A percentile compares a stretch with the other conserved stretches of the same genome.
phyloP scores from a whole-genome alignment of 192 early-diverging fungal species.

The Cladochytrium replicatum region DNA sequence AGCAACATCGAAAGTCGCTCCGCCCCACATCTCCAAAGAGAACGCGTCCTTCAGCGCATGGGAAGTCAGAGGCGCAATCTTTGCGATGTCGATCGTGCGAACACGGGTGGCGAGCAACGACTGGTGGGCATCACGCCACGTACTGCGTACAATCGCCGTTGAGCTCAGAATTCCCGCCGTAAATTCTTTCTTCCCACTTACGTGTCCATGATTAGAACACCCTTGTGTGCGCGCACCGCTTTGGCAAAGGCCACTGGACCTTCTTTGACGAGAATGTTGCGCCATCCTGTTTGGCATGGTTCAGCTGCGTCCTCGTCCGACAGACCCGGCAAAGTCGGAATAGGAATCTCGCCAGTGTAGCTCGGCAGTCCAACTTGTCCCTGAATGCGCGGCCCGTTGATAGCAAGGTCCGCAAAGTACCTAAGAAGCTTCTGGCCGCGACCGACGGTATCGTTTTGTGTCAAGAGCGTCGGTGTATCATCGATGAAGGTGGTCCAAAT shows the following conservation, averaged over 20 bases:
- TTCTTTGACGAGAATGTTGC: constrained; percentile 71
- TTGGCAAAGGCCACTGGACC: constrained; percentile 87
- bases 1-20: constrained; percentile 94
- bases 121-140: constrained; percentile 76
- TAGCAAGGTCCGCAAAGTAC: constrained; percentile 83
- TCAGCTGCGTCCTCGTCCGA: constrained; percentile 26
- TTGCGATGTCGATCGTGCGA: constrained; percentile 86
- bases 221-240: constrained; percentile 78
- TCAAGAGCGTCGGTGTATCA: constrained; percentile 87
- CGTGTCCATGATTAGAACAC: constrained; percentile 90
- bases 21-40: constrained; percentile 96
- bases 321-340: constrained; percentile 48
- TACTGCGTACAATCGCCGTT: constrained; percentile 1
- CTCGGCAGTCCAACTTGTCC: constrained; percentile 70
- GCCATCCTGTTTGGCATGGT: constrained; percentile 71
- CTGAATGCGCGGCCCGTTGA: constrained; percentile 86
- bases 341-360: constrained; percentile 48
- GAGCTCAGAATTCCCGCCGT: too few relatives aligned
- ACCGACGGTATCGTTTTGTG: constrained; percentile 65
- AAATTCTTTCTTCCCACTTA: too few relatives aligned
- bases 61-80: constrained; percentile 79
- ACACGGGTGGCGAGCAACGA: constrained; percentile 90
- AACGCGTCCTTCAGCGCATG: constrained; percentile 81
- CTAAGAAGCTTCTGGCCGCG: constrained; percentile 78
- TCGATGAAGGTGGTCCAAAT: constrained; percentile 99